Evolutionary conservation across 2,329 filamentous ascomycete species (phyloP).

Genomic region (Stromatinia cepivora): DNA sequence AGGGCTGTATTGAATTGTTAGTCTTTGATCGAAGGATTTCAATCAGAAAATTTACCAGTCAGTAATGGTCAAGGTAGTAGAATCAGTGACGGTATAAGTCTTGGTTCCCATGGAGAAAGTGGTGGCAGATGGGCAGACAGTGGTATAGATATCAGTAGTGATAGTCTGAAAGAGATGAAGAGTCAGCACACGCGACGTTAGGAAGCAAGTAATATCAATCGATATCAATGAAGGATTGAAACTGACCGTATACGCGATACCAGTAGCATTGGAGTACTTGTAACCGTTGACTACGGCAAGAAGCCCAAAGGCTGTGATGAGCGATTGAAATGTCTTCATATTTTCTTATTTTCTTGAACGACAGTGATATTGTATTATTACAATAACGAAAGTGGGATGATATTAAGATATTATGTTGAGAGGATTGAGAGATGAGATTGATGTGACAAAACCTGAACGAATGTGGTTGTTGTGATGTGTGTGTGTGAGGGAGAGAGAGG

Average conservation of each 20-base stretch:
- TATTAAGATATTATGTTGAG: slow-evolving; percentile 15
- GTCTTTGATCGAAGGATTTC: neutral
- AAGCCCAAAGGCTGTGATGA: slow-evolving; percentile 22
- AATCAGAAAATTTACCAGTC: slow-evolving; percentile 39
- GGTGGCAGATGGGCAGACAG: slow-evolving; percentile 41
- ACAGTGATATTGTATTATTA: slow-evolving; percentile 7
- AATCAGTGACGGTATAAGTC: slow-evolving; percentile 61
- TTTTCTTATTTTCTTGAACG: slow-evolving; percentile 5
- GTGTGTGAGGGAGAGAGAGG: neutral
- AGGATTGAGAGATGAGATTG: slow-evolving; percentile 1
- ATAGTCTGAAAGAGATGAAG: slow-evolving; percentile 17
- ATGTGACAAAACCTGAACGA: slow-evolving; percentile 20
- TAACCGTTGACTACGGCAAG: slow-evolving; percentile 20
- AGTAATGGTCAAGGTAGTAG: slow-evolving; percentile 50
- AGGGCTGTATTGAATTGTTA: slow-evolving; percentile 12
- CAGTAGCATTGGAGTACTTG: slow-evolving; percentile 17
- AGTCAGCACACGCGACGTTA: slow-evolving; percentile 1
- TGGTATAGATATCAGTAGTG: slow-evolving; percentile 46
- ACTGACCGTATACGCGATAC: slow-evolving; percentile 21
- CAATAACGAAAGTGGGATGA: slow-evolving; percentile 13
- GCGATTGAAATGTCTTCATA: slow-evolving; percentile 24
- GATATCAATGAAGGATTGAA: neutral
- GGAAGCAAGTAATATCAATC: neutral
- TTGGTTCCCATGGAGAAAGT: slow-evolving; percentile 45
- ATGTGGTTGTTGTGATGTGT: slow-evolving; percentile 16